Base-by-base conservation (phyloP, 208 protist species). In the Crithidia acanthocephali region DNA sequence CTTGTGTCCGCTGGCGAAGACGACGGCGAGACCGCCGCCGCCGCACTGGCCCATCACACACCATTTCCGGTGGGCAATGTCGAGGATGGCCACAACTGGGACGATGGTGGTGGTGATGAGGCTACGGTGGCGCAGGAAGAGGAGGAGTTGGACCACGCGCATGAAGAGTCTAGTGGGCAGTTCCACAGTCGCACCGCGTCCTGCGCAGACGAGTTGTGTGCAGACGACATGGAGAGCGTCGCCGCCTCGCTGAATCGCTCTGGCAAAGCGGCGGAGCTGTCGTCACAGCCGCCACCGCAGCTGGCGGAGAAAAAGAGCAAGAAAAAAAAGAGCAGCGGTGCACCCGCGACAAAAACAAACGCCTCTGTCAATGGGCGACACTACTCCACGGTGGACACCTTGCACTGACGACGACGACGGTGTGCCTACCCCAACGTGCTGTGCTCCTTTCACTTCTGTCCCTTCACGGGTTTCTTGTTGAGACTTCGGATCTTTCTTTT, bases 361-460 rank as follows among this genome's bases (percentile, higher is more conserved):
- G 20, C 27, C 2, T 33, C 27, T 10, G 33, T 20, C 23, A 22
- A 13, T 6, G n/a, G 59, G 27, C 40, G 37, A 2, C 68, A 57
- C 44, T 64, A 75, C 61, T 55, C 23, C 25, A 57, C 42, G 13
- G 53, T 76, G 47, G 45, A 65, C 45, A 52, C 35, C 5, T 28
- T 65, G 7, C 25, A 40, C 32, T n/a, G n/a, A n/a, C n/a, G n/a
- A n/a, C n/a, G n/a, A n/a, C n/a, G 30, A 58, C 37, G 28, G 53
- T 2, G 27, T 6, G n/a, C n/a, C n/a, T n/a, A n/a, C n/a, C n/a
- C n/a, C n/a, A n/a, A n/a, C n/a, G n/a, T n/a, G n/a, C n/a, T n/a
- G n/a, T n/a, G n/a, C n/a, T n/a, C n/a, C n/a, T n/a, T n/a, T n/a
- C n/a, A n/a, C n/a, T n/a, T n/a, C n/a, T n/a, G n/a, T n/a, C n/a